Conservation (phyloP, 2,329 filamentous ascomycete genomes). For the Didymella glomerata region DNA sequence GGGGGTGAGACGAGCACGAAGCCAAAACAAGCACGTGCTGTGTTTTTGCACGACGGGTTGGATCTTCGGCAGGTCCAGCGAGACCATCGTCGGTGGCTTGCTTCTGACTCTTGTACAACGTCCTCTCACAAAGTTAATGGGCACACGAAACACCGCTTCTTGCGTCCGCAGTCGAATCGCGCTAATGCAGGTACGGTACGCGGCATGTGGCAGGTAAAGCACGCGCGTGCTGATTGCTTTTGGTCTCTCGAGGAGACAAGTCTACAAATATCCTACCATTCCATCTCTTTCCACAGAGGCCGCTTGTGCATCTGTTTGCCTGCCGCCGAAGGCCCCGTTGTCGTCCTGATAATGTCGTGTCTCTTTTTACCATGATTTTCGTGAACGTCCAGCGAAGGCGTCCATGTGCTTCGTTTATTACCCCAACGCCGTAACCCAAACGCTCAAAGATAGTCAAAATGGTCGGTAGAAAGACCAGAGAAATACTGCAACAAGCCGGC, state of each 20-base stretch:
- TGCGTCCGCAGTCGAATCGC: neutral
- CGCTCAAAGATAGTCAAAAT: conserved; percentile 11
- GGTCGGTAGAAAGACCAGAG: neutral
- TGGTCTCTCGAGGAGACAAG: conserved; percentile 2
- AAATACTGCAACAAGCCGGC: conserved; percentile 14
- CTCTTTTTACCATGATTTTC: conserved; percentile 15
- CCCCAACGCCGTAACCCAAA: conserved; percentile 1
- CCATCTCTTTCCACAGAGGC: neutral
- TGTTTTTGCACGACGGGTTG: no score
- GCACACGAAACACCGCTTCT: neutral
- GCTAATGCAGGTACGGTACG: conserved; percentile 5
- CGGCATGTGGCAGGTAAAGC: conserved; percentile 7
- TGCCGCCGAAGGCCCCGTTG: conserved; percentile 19
- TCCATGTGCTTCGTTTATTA: neutral
- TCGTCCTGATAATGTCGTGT: neutral
- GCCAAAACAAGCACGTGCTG: no score
- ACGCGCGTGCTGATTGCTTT: conserved; percentile 6
- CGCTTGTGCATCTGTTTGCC: neutral
- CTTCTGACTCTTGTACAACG: neutral
- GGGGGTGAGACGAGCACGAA: no score
- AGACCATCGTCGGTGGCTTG: neutral
- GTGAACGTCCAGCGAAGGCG: conserved; percentile 4
- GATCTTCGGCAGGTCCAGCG: neutral
- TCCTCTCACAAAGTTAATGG: neutral
- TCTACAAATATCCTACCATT: conserved; percentile 6